Conservation (phyloP, 371 early-diverging fungal species). For the Mortierella sp. region DNA sequence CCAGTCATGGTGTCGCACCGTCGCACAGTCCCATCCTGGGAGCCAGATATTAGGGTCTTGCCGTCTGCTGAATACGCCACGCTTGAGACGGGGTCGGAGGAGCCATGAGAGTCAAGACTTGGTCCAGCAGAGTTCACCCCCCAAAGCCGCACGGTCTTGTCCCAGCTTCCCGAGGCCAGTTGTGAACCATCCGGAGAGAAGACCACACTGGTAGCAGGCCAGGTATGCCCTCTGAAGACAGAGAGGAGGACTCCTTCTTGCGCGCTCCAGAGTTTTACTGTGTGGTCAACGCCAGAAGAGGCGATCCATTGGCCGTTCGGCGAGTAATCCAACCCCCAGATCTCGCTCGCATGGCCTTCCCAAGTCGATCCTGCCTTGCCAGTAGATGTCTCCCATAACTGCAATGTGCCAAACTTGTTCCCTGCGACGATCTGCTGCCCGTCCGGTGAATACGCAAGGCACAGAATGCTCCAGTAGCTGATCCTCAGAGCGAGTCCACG, state of each 20-base stretch:
- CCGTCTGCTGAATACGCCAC: neutral
- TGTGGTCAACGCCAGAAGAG: neutral
- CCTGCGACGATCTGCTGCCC: neutral
- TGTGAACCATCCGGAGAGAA: slow-evolving; percentile 7
- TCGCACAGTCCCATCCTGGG: neutral
- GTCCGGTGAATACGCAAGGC: neutral
- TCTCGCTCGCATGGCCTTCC: neutral
- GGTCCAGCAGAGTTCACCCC: neutral
- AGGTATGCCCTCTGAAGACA: neutral
- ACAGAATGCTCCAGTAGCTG: too few relatives aligned
- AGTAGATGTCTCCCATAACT: neutral
- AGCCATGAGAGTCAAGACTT: neutral
- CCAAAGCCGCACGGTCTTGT: slow-evolving; percentile 19
- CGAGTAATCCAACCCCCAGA: neutral
- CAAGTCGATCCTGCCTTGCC: too few relatives aligned
- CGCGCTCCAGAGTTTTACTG: neutral
- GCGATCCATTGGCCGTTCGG: neutral
- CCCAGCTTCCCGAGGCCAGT: neutral
- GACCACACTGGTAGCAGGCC: neutral
- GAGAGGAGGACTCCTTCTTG: neutral
- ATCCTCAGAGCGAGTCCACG: too few relatives aligned
- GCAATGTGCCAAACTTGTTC: neutral
- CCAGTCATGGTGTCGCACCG: neutral
- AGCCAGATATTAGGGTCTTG: neutral
- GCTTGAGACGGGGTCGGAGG: neutral